Base-by-base conservation (phyloP, 495 filamentous ascomycete species). In the Neurospora intermedia region DNA sequence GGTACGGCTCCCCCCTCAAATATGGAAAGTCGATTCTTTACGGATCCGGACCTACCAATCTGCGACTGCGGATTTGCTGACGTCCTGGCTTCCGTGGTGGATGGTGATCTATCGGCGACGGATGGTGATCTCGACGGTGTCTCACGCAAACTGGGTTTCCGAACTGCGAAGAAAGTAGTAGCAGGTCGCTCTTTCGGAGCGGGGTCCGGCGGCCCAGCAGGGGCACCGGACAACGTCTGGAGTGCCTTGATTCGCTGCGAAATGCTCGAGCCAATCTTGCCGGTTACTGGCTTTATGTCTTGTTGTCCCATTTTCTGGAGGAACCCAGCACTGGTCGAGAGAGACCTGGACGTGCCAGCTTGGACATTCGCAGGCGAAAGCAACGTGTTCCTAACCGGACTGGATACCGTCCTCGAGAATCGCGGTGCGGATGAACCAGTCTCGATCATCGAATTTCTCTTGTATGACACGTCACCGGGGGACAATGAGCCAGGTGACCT, bases 161-260 rank as follows among this genome's bases (percentile, higher is more conserved):
- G 82, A 42, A 88, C 84, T n/a, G 84, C 82, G 72, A 89, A 88
- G 76, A 88, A 89, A 35, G 84, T 80, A 0, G 83, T 78, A 0
- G 83, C 78, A 16, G 84, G 81, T 1, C 81, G 73, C 27, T 78
- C 78, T 69, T 78, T 78, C 10, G 74, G 74, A 16, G 77, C 48
- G 13, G 77, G 59, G 42, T 76, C 71, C 27, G 81, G 74, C 6
- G 76, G 70, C n/a, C 77, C 76, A 18, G 78, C 80, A 4, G 75
- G 39, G 59, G 43, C 83, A 54, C 81, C 85, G 1, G 90, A 90
- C n/a, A 93, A 83, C 74, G 90, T 91, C 77, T 94, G 91, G 62
- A 97, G 84, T 16, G 93, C 93, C 78, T 96, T 93, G 77, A 97
- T 97, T 70, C 94, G 90, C 79, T 92, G 91, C 9, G 93, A 94